Evolutionary conservation across 805 yeast genomes (phyloP), one percentile per base, ranked within the genome.

Genomic region (Starmerella sirachaensis): DNA sequence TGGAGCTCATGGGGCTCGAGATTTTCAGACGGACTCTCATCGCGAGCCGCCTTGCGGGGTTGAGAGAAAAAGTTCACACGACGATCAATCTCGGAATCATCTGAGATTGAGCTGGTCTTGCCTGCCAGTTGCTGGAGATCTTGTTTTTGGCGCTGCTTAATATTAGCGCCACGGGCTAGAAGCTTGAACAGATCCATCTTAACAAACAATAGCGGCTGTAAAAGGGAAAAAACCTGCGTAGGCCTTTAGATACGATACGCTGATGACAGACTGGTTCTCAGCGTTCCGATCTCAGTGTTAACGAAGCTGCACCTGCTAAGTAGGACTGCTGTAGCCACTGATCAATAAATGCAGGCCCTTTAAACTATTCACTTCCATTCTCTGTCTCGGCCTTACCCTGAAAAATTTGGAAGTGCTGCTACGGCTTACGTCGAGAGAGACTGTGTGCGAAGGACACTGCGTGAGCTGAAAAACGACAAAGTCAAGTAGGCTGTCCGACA

Each of bases 141-240:
- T 39, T 60, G 29, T 41, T 59, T 31, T 56, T 62, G 63, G 21
- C 58, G 61, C 42, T 75, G 74, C 54, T 75, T 76, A 35, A 88
- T 63, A 10, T 76, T 68, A 0, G 96, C 94, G 17, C 97, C 97
- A 53, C 96, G 66, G 0, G 85, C 66, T 25, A 88, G 68, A 3
- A 91, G 76, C 51, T 82, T 68, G 58, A 88, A 91, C 43, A 88
- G 78, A 63, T 88, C 98, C 55, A 51, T 51, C 5, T n/a, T n/a
- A n/a, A n/a, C n/a, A n/a, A n/a, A n/a, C n/a, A n/a, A n/a, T n/a
- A n/a, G n/a, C n/a, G n/a, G n/a, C n/a, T n/a, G n/a, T n/a, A n/a
- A n/a, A n/a, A n/a, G n/a, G n/a, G n/a, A n/a, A n/a, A n/a, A n/a
- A n/a, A n/a, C n/a, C n/a, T n/a, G n/a, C n/a, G n/a, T n/a, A n/a